Conservation (phyloP, 371 early-diverging fungal genomes). For the Mucor circinelloides region DNA sequence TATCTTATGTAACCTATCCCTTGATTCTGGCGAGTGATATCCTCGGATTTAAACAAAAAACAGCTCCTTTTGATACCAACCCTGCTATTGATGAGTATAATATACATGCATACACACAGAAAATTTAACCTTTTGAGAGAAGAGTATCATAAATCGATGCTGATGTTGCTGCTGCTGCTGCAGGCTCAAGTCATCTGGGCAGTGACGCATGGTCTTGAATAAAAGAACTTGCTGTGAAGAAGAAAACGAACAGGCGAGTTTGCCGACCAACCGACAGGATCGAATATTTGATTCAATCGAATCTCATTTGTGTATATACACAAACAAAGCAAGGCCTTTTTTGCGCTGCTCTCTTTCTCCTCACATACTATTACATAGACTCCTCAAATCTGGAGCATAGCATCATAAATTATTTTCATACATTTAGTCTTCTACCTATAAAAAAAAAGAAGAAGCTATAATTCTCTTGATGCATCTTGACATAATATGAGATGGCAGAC, state of each 20-base stretch:
- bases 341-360: neutral
- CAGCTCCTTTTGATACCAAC: neutral
- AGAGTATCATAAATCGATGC: neutral
- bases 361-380: neutral
- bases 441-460: neutral
- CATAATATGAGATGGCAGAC: neutral
- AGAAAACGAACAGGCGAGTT: no score
- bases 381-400: slow-evolving; percentile 1
- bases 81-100: neutral
- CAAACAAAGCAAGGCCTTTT: neutral
- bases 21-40: neutral
- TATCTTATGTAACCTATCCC: neutral
- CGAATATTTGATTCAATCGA: neutral
- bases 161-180: neutral
- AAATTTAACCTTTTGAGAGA: neutral
- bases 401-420: neutral
- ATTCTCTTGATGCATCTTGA: neutral
- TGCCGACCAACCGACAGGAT: neutral
- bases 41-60: neutral
- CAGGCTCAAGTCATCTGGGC: neutral
- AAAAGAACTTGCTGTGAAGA: neutral
- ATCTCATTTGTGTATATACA: neutral
- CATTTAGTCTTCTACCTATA: neutral
- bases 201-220: neutral
- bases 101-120: neutral